These are phyloP conservation scores for Pleoardoris graminearum DNA, from an alignment of 2,329 filamentous ascomycete genomes.

Conservation along the genomic window DNA sequence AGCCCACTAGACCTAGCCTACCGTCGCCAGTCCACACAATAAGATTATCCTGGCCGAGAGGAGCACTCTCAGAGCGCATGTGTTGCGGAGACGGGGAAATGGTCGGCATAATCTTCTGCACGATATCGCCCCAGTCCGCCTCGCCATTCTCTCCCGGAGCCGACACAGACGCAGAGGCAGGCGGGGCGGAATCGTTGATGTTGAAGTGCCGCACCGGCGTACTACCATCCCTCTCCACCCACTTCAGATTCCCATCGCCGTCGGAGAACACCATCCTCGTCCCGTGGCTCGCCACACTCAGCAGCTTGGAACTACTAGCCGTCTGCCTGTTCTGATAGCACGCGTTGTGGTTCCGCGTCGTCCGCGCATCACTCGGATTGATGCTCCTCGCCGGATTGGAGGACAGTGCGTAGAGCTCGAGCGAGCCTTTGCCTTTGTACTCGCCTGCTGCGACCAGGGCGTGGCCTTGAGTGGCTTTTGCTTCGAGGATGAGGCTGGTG, in stretches of 20 bases:
- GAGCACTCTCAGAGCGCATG: conserved; percentile 5
- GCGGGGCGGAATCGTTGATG: conserved; percentile 51
- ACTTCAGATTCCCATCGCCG: conserved; percentile 80
- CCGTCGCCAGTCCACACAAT: conserved; percentile 85
- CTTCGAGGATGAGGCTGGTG: conserved; percentile 56
- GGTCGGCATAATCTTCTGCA: conserved; percentile 73
- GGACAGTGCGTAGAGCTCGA: conserved; percentile 79
- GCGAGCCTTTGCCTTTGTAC: conserved; percentile 86
- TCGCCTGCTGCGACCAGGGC: conserved; percentile 83
- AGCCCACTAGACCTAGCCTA: conserved; percentile 70
- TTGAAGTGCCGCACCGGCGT: conserved; percentile 60
- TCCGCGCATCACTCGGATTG: conserved; percentile 34
- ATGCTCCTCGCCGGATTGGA: conserved; percentile 37
- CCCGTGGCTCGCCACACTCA: conserved; percentile 81
- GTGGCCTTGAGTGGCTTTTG: conserved; percentile 60
- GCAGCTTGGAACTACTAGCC: conserved; percentile 75
- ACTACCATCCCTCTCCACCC: conserved; percentile 83
- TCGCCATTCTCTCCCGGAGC: background rate
- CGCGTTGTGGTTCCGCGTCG: conserved; percentile 48
- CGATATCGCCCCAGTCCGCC: conserved; percentile 72
- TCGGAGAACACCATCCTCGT: conserved; percentile 82
- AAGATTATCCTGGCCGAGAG: conserved; percentile 62
- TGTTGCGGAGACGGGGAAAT: conserved; percentile 35
- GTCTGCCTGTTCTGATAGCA: conserved; percentile 72
- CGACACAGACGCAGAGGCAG: background rate